Percentiles rank a stretch among this genome's conserved stretches.
Conservation (phyloP, 1,284 basidiomycete species). For the Gomphus sp. region DNA sequence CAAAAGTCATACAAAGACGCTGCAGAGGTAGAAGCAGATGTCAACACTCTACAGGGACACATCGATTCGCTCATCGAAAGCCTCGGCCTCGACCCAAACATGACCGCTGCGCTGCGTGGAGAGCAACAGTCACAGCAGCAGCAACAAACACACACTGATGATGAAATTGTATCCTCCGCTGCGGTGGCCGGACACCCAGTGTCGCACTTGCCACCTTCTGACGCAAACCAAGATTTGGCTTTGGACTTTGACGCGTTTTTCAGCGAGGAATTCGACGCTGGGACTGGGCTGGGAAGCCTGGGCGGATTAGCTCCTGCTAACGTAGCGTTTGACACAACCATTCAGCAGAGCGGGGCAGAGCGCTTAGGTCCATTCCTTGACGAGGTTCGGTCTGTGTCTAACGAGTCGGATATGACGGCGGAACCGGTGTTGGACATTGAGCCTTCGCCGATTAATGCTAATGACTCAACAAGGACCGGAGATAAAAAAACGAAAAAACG, state of each 20-base stretch:
- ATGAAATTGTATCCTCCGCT: background rate
- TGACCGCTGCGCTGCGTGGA: constrained; percentile 21
- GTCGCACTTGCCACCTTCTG: background rate
- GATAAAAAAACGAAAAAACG: constrained; percentile 27
- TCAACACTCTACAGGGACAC: constrained; percentile 60
- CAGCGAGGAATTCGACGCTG: constrained; percentile 18
- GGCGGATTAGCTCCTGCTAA: background rate
- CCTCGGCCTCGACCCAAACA: constrained; percentile 51
- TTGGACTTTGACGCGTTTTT: constrained; percentile 43
- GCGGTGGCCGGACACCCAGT: background rate
- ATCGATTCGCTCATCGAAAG: constrained; percentile 68
- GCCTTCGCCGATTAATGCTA: constrained; percentile 6
- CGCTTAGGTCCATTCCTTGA: constrained; percentile 36
- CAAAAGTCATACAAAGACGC: constrained; percentile 55
- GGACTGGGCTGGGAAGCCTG: background rate
- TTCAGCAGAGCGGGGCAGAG: constrained; percentile 29
- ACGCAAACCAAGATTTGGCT: constrained; percentile 25
- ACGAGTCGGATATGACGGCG: constrained; percentile 5
- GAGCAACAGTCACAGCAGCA: constrained; percentile 9
- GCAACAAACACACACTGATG: background rate
- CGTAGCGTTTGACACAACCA: constrained; percentile 16
- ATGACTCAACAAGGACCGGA: background rate
- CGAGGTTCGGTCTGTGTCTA: constrained; percentile 23
- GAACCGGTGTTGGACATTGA: constrained; percentile 13
- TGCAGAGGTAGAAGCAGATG: constrained; percentile 60